phyloP scores from a whole-genome alignment of 495 filamentous ascomycete genomes.

The Aspergillus taichungensis region DNA sequence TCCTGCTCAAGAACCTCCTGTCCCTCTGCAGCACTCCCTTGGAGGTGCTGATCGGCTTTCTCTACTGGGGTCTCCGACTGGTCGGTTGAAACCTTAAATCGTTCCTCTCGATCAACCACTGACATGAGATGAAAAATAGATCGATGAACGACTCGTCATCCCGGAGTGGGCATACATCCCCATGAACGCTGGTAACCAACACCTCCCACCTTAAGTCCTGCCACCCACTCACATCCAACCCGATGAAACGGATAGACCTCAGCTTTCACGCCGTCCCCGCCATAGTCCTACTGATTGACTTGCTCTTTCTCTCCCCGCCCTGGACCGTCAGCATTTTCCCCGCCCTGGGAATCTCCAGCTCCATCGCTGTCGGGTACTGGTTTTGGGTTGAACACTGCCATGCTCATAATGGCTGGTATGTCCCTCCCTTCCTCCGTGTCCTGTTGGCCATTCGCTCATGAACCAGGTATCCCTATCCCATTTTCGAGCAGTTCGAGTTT shows the following conservation, averaged over 20 bases:
- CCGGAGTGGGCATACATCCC: constrained; percentile 40
- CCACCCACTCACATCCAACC: constrained; percentile 11
- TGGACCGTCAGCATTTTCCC: constrained; percentile 61
- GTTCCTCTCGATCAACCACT: constrained; percentile 3
- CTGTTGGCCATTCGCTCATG: constrained; percentile 11
- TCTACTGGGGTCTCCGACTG: constrained; percentile 70
- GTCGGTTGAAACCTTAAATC: constrained; percentile 16
- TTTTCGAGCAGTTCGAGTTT: constrained; percentile 57
- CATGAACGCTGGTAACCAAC: constrained; percentile 28
- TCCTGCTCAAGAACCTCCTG: constrained; percentile 65
- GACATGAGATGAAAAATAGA: constrained; percentile 25
- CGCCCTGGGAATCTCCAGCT: constrained; percentile 51
- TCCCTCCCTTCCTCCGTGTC: background rate
- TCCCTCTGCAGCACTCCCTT: constrained; percentile 67
- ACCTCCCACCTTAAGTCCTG: background rate
- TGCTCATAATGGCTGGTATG: constrained; percentile 62
- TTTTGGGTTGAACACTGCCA: constrained; percentile 81
- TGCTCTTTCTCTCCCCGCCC: constrained; percentile 70
- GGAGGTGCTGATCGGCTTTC: constrained; percentile 70
- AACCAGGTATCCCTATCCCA: constrained; percentile 75
- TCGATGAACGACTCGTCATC: constrained; percentile 55
- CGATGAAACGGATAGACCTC: constrained; percentile 41
- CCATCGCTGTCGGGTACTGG: constrained; percentile 72
- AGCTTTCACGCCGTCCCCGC: constrained; percentile 74
- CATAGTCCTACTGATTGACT: constrained; percentile 59